Evolutionary conservation across 2,329 filamentous ascomycete genomes (phyloP).

Genomic region (Ascochyta viciae-villosae): DNA sequence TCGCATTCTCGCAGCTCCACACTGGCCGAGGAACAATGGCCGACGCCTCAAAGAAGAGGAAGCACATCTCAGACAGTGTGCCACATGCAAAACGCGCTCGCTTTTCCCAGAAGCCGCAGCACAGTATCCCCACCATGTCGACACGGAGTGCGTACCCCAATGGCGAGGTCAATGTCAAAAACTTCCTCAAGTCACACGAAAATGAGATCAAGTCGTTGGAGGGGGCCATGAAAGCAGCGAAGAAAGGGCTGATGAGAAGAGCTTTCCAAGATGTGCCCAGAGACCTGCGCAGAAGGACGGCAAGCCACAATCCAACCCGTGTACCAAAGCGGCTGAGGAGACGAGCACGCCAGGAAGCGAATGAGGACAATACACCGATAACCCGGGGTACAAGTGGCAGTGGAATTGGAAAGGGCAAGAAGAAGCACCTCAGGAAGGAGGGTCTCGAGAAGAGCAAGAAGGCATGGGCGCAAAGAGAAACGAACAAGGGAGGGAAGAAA

Average conservation of each 20-base stretch:
- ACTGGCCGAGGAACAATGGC: constrained; percentile 17
- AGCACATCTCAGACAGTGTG: constrained; percentile 23
- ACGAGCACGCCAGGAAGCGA: constrained; percentile 76
- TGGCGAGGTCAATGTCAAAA: constrained; percentile 84
- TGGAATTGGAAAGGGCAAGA: constrained; percentile 54
- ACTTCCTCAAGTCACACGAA: constrained; percentile 84
- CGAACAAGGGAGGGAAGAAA: constrained; percentile 50
- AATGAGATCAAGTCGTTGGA: constrained; percentile 90
- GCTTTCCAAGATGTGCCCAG: constrained; percentile 93
- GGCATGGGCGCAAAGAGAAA: constrained; percentile 64
- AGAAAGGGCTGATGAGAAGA: constrained; percentile 67
- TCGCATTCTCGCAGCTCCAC: constrained; percentile 13
- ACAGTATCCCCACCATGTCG: constrained; percentile 38
- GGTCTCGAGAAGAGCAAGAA: constrained; percentile 74
- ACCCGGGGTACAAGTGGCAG: constrained; percentile 71
- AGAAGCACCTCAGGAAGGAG: constrained; percentile 70
- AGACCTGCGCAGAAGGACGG: constrained; percentile 82
- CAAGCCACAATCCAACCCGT: constrained; percentile 92
- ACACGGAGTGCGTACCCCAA: constrained; percentile 62
- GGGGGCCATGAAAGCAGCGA: constrained; percentile 78
- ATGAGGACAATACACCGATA: constrained; percentile 87
- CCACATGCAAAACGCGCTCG: constrained; percentile 34
- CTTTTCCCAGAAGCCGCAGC: constrained; percentile 34
- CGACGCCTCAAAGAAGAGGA: constrained; percentile 35
- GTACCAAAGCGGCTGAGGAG: constrained; percentile 79